Base-by-base conservation (phyloP, 768 basidiomycete species). In the Mycena crocata region DNA sequence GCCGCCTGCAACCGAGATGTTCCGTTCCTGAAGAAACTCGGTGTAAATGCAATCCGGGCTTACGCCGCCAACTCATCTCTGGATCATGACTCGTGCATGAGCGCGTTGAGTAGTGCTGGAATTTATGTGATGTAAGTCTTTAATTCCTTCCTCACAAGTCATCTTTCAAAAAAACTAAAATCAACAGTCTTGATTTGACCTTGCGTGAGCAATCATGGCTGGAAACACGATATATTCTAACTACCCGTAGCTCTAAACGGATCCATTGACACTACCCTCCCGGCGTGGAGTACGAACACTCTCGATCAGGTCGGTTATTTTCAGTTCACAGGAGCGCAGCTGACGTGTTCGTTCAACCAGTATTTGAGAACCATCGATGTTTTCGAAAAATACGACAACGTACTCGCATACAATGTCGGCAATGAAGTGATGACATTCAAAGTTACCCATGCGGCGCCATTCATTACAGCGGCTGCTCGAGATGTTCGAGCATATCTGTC, bases 61-160 rank as follows among this genome's bases (percentile, higher is more conserved):
- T 97, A 98, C 83, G 92, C 91, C 59, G 95, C 95, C 64, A 86
- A 96, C 75, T 87, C 93, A 0, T 84, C 89, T 35, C 79, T 90
- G 64, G 91, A 96, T 78, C 96, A 98, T 69, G 94, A 96, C 76
- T 79, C 80, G 1, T 98, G 96, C 78, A 97, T 98, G 96, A 78
- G 78, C 35, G 78, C 88, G 17, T 84, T 98, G 64, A 90, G 89
- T 70, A 76, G 78, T 28, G 94, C 94, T 37, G 91, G 91, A 34
- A 98, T 98, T 57, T 97, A 98, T 80, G 87, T 92, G 57, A 91
- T 97, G 95, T 96, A 69, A 73, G 92, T 82, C 0, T 12, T 28
- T 21, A 34, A 19, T n/a, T 46, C n/a, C 46, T 40, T 12, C 28
- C 49, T 32, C 17, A 24, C 21, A 61, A 57, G 48, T 49, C 39